Percentiles rank a stretch among this genome's conserved stretches.
These are phyloP conservation scores for Apiospora sp. DNA, from an alignment of 2,329 filamentous ascomycete species.

Conservation along the genomic window DNA sequence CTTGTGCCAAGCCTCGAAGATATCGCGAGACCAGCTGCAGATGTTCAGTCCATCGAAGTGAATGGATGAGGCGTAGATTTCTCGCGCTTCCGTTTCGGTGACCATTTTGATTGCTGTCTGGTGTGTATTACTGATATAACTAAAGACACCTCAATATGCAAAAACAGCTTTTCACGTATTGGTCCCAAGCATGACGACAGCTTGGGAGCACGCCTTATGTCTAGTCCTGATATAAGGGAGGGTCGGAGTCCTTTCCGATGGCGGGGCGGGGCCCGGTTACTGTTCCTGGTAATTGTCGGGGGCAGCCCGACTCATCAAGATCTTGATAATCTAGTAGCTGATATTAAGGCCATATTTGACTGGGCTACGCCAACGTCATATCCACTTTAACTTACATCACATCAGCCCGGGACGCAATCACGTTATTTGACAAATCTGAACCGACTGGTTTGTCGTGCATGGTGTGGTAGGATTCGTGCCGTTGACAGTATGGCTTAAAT, in stretches of 20 bases:
- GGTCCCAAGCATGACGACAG: not conserved
- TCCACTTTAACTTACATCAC: constrained; percentile 5
- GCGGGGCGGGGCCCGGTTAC: not conserved
- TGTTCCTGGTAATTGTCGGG: not conserved
- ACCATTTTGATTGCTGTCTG: constrained; percentile 40
- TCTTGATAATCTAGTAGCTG: not conserved
- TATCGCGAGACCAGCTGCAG: constrained; percentile 48
- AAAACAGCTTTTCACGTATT: not conserved
- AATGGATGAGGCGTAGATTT: constrained; percentile 45
- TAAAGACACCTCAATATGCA: not conserved
- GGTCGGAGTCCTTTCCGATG: not conserved
- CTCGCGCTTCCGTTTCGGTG: constrained; percentile 45
- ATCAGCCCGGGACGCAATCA: not conserved
- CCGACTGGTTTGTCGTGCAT: not conserved
- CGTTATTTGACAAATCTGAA: not conserved
- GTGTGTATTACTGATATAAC: not conserved
- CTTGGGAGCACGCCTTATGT: not conserved
- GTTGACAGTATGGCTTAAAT: not conserved
- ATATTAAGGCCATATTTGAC: not conserved
- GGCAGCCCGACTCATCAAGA: not conserved
- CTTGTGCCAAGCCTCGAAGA: constrained; percentile 48
- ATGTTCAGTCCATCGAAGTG: constrained; percentile 53
- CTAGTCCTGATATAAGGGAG: not conserved
- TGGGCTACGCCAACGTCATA: not conserved
- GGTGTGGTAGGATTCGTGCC: not conserved